Evolutionary conservation across 2,329 filamentous ascomycete species (phyloP).

Genomic region (Sarocladiaceae sp.): DNA sequence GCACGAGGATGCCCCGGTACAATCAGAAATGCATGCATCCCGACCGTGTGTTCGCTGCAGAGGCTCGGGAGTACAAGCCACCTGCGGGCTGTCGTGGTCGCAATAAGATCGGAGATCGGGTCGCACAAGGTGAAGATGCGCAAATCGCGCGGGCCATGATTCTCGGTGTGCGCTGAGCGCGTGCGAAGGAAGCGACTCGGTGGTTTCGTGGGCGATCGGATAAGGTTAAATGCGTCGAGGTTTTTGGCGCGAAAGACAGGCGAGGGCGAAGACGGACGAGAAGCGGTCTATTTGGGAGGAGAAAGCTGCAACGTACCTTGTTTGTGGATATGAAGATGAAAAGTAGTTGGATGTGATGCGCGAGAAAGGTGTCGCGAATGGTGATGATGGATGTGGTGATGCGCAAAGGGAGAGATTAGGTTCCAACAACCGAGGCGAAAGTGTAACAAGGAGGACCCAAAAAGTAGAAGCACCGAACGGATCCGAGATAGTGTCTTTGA

Average conservation of each 20-base stretch:
- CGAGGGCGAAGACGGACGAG: not conserved
- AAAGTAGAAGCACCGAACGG: not conserved
- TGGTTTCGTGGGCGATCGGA: too few species aligned
- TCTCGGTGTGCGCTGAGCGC: too few species aligned
- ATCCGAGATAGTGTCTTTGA: constrained; percentile 11
- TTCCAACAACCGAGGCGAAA: constrained; percentile 8
- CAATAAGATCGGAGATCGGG: not conserved
- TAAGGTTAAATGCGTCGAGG: not conserved
- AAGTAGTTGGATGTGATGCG: not conserved
- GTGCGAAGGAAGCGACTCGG: too few species aligned
- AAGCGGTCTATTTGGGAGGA: not conserved
- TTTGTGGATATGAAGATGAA: constrained; percentile 1
- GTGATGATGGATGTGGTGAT: not conserved
- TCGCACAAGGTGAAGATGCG: not conserved
- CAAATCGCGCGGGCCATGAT: too few species aligned
- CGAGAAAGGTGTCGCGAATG: too few species aligned
- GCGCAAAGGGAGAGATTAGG: constrained; percentile 6
- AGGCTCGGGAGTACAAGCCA: too few species aligned
- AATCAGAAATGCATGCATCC: too few species aligned
- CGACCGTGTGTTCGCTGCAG: too few species aligned
- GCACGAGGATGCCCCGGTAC: too few species aligned
- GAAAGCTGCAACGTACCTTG: not conserved
- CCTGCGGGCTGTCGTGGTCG: too few species aligned
- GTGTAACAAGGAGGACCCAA: not conserved
- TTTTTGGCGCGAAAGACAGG: not conserved